Conservation (phyloP, 345 rosid genomes). For the rapeseed (Brassica napus) region DNA sequence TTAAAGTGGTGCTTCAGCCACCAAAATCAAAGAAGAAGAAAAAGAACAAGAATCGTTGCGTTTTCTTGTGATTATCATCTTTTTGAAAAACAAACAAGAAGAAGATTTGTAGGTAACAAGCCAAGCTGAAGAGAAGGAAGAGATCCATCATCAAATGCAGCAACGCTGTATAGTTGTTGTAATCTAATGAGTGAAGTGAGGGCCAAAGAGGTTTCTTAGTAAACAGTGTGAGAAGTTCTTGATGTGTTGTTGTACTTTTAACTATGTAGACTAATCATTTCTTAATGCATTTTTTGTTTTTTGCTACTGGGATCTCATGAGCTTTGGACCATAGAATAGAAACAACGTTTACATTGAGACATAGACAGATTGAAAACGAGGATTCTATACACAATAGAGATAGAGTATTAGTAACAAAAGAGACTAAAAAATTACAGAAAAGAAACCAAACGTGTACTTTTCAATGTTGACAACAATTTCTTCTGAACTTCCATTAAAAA, state of each 20-base stretch:
- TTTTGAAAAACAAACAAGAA: neutral
- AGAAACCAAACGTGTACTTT: neutral
- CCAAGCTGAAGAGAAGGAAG: conserved; percentile 19
- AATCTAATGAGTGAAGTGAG: conserved; percentile 14
- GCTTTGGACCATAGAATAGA: conserved; percentile 6
- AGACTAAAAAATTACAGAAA: neutral
- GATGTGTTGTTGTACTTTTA: neutral
- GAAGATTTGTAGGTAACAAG: conserved; percentile 13
- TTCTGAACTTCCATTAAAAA: neutral
- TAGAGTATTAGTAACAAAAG: neutral
- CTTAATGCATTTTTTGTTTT: neutral
- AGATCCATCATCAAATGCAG: conserved; percentile 19
- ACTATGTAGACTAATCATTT: conserved; percentile 22
- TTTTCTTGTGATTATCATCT: conserved; percentile 38
- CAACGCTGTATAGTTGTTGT: neutral
- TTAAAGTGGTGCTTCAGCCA: conserved; percentile 88
- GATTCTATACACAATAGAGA: neutral
- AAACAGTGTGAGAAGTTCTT: neutral
- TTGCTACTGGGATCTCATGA: conserved; percentile 9
- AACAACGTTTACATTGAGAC: neutral
- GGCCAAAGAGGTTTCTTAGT: conserved; percentile 13
- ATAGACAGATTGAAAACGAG: neutral
- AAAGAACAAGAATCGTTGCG: conserved; percentile 43
- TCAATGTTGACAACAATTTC: neutral
- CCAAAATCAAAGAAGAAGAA: conserved; percentile 89